These are phyloP conservation scores for Irpex sp. DNA, from an alignment of 1,284 basidiomycete genomes.

Conservation along the genomic window DNA sequence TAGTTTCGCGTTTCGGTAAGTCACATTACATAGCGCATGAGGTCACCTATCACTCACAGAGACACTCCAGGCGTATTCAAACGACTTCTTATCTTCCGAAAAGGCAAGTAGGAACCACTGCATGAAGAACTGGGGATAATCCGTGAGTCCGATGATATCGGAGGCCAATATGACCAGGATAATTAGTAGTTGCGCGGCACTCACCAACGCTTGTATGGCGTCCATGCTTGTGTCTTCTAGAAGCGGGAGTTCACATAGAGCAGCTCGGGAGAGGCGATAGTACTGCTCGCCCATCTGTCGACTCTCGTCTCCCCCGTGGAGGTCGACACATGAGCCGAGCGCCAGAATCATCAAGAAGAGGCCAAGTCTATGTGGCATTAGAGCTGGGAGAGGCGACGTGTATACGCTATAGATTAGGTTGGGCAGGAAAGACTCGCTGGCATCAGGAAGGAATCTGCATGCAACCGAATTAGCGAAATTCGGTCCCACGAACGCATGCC, in stretches of 20 bases:
- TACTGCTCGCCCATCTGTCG: constrained; percentile 52
- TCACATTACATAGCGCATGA: background rate
- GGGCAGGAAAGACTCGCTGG: constrained; percentile 61
- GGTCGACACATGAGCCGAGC: constrained; percentile 58
- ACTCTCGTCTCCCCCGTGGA: constrained; percentile 42
- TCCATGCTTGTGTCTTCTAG: constrained; percentile 64
- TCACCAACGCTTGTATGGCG: constrained; percentile 61
- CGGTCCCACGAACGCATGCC: constrained; percentile 4
- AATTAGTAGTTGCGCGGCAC: constrained; percentile 30
- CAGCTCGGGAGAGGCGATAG: constrained; percentile 57
- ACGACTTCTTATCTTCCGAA: constrained; percentile 62
- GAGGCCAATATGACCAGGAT: constrained; percentile 36
- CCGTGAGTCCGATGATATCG: constrained; percentile 31
- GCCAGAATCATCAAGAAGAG: constrained; percentile 64
- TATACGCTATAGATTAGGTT: constrained; percentile 66
- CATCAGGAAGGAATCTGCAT: constrained; percentile 59
- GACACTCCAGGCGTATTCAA: constrained; percentile 66
- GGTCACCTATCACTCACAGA: constrained; percentile 51
- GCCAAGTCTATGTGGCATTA: constrained; percentile 59
- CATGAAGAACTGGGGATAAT: constrained; percentile 56
- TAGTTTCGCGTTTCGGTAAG: constrained; percentile 10
- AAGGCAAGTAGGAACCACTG: constrained; percentile 68
- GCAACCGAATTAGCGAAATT: constrained; percentile 5
- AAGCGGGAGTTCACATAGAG: constrained; percentile 56
- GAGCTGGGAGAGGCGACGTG: constrained; percentile 44